Evolutionary conservation across 768 basidiomycete genomes (phyloP).

Genomic region (Hortiboletus flavorubellus): DNA sequence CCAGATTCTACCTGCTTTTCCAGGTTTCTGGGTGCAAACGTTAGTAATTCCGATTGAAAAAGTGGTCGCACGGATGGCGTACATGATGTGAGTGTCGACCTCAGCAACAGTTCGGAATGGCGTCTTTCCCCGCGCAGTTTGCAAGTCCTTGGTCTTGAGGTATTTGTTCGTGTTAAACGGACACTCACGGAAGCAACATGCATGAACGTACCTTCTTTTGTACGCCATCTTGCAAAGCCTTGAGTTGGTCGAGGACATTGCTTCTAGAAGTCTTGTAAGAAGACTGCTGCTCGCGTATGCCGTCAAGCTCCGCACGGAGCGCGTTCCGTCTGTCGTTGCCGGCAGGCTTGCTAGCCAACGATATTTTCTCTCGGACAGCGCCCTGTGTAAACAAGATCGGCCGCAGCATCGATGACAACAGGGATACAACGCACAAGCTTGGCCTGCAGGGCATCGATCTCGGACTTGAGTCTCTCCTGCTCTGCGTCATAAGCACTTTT

Average conservation of each 20-base stretch:
- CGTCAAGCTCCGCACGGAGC: conserved; percentile 79
- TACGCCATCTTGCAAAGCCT: conserved; percentile 69
- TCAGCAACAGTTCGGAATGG: conserved; percentile 81
- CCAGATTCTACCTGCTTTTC: conserved; percentile 94
- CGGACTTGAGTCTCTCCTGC: conserved; percentile 75
- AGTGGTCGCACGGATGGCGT: conserved; percentile 26
- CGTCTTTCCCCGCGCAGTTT: conserved; percentile 73
- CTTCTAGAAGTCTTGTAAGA: conserved; percentile 64
- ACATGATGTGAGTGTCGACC: conserved; percentile 86
- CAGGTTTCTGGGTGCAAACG: conserved; percentile 51
- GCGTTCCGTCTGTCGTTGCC: conserved; percentile 68
- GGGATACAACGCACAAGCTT: conserved; percentile 64
- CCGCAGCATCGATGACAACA: not conserved
- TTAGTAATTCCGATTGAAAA: conserved; percentile 3
- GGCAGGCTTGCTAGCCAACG: conserved; percentile 53
- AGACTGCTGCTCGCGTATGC: conserved; percentile 75
- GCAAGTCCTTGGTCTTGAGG: conserved; percentile 77
- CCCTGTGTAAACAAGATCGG: conserved; percentile 40
- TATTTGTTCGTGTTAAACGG: conserved; percentile 2
- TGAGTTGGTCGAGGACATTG: conserved; percentile 78
- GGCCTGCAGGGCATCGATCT: conserved; percentile 78
- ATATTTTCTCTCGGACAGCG: conserved; percentile 73
- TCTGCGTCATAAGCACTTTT: conserved; percentile 81
- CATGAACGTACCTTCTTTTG: conserved; percentile 66
- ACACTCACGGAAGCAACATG: not conserved